Conservation (phyloP, 2,329 filamentous ascomycete species). For the Elsinoe ampelina region DNA sequence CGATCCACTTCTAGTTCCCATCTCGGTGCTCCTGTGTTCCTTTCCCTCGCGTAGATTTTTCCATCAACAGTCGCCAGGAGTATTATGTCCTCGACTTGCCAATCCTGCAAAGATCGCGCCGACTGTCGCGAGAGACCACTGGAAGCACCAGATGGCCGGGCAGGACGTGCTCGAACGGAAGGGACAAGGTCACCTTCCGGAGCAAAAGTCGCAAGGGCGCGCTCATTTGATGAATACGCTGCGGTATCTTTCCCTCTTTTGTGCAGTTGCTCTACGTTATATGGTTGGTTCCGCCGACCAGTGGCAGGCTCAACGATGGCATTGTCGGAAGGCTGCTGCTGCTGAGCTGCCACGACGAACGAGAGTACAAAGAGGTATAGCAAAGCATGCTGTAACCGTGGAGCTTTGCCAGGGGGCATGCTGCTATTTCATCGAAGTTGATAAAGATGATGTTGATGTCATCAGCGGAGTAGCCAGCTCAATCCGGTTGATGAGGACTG, state of each 20-base stretch:
- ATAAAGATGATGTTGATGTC: background rate
- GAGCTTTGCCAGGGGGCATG: conserved; percentile 21
- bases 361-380: conserved; percentile 24
- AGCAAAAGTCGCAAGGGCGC: conserved; percentile 97
- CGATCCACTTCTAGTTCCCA: conserved; percentile 80
- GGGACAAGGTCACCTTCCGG: conserved; percentile 57
- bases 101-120: conserved; percentile 97
- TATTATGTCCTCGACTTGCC: conserved; percentile 99
- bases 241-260: conserved; percentile 22
- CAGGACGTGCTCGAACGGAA: conserved; percentile 91
- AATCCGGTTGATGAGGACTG: conserved; percentile 3
- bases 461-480: conserved; percentile 11
- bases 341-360: conserved; percentile 29
- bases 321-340: conserved; percentile 27
- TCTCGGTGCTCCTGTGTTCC: conserved; percentile 70
- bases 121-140: conserved; percentile 62
- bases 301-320: conserved; percentile 17
- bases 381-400: conserved; percentile 22
- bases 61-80: conserved; percentile 99
- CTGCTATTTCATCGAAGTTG: conserved; percentile 12
- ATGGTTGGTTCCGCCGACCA: conserved; percentile 21
- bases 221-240: conserved; percentile 53
- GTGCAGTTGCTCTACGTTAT: conserved; percentile 17
- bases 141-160: conserved; percentile 48
- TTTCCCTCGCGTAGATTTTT: conserved; percentile 83